Conservation (phyloP, 305 asterid genomes). For the Solanum chacoense region DNA sequence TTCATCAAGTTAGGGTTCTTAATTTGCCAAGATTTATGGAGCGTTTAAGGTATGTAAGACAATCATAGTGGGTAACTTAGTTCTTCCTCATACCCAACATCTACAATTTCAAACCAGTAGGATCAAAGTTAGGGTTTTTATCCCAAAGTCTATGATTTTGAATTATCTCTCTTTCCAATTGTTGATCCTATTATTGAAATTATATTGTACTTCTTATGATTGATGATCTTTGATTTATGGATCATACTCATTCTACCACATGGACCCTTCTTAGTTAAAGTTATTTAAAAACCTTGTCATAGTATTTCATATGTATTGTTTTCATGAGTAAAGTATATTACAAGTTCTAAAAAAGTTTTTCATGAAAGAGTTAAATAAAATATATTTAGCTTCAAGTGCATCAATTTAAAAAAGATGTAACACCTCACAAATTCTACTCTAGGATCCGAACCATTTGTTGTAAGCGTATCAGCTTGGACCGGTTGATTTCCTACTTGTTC, state of each 20-base stretch:
- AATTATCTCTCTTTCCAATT: neutral
- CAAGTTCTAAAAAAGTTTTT: neutral
- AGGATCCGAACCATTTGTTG: neutral
- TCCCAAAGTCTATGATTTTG: neutral
- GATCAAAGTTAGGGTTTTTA: neutral
- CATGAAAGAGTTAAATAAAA: too few species aligned
- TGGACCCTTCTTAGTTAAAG: neutral
- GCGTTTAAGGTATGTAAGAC: neutral
- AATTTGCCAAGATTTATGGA: neutral
- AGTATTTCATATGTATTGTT: neutral
- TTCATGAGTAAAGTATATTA: neutral
- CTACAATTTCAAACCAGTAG: neutral
- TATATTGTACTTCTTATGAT: neutral
- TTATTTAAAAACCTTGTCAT: too few species aligned
- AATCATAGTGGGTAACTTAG: neutral
- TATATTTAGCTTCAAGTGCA: neutral
- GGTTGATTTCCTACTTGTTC: neutral
- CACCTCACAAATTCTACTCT: neutral
- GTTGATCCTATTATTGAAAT: neutral
- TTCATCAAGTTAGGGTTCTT: neutral
- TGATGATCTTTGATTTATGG: neutral
- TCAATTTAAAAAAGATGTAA: too few species aligned
- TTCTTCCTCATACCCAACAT: neutral
- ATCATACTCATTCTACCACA: neutral
- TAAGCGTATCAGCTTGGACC: neutral